Evolutionary conservation across 345 rosid species (phyloP).

Genomic region (Eucalyptus tenuipes): DNA sequence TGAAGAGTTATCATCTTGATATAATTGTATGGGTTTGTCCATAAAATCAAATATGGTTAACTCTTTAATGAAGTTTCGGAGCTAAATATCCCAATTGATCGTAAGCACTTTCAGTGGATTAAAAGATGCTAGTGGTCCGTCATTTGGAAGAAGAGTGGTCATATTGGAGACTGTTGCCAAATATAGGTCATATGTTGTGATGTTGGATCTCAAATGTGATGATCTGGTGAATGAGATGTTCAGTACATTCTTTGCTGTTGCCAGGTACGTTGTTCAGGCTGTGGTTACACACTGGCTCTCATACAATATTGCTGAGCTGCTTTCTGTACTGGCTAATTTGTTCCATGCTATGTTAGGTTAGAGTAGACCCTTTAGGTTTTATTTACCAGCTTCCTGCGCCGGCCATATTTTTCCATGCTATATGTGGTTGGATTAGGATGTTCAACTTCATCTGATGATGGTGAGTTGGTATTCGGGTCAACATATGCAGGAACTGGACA

Average conservation of each 20-base stretch:
- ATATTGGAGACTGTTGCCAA: constrained; percentile 94
- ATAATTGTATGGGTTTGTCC: too few species aligned
- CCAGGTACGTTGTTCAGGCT: constrained; percentile 43
- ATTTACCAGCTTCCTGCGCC: background rate
- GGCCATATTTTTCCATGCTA: background rate
- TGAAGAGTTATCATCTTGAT: too few species aligned
- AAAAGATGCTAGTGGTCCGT: constrained; percentile 71
- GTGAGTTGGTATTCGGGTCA: background rate
- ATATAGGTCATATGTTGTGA: constrained; percentile 90
- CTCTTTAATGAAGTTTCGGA: too few species aligned
- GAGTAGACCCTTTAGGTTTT: background rate
- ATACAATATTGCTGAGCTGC: background rate
- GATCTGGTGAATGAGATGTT: constrained; percentile 86
- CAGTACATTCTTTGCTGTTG: constrained; percentile 77
- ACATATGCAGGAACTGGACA: background rate
- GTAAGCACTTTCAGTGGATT: constrained; percentile 81
- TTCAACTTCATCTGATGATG: background rate
- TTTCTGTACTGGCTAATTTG: background rate
- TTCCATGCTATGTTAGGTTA: background rate
- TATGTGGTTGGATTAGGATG: background rate
- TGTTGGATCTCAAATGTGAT: constrained; percentile 97
- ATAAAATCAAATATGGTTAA: too few species aligned
- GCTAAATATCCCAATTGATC: constrained; percentile 69
- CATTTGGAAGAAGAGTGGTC: constrained; percentile 86
- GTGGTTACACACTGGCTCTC: background rate